A percentile compares a stretch with the other conserved stretches of the same genome.
These are phyloP conservation scores for Chaetomium fimeti DNA, from an alignment of 495 filamentous ascomycete genomes.

Conservation along the genomic window DNA sequence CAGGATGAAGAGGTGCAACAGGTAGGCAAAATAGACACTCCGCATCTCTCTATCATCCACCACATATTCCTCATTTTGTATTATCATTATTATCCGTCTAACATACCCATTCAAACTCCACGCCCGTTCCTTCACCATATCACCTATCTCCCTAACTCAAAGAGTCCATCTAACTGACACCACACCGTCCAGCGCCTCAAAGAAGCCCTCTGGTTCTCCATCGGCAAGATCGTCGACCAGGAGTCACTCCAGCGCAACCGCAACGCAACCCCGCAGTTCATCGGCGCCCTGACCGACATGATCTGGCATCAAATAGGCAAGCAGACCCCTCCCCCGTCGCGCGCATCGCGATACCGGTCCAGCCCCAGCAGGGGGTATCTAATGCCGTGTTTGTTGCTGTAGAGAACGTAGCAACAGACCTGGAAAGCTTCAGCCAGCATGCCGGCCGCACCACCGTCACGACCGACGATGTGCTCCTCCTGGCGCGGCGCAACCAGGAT, in stretches of 20 bases:
- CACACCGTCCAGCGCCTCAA: constrained; percentile 69
- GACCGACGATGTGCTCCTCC: constrained; percentile 81
- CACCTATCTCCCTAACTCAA: neutral
- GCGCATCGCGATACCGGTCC: neutral
- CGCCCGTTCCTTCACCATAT: too few species aligned
- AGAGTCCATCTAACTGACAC: neutral
- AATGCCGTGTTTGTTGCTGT: neutral
- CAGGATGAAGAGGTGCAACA: constrained; percentile 37
- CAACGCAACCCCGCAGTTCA: constrained; percentile 94
- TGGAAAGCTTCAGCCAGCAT: constrained; percentile 83
- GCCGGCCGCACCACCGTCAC: constrained; percentile 80
- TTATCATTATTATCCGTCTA: too few species aligned
- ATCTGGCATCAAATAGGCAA: constrained; percentile 87
- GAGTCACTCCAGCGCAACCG: constrained; percentile 71
- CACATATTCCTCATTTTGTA: too few species aligned
- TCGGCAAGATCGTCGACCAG: constrained; percentile 88
- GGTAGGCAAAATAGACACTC: constrained; percentile 16
- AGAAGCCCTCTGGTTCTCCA: constrained; percentile 85
- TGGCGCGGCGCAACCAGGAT: constrained; percentile 82
- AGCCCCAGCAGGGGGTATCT: neutral
- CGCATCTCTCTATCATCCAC: too few species aligned
- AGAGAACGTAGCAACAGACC: constrained; percentile 73
- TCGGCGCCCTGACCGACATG: constrained; percentile 86
- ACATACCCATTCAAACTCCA: too few species aligned
- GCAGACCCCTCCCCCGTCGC: constrained; percentile 13